These are phyloP conservation scores for Ganoderma leucocontextum DNA, from an alignment of 1,284 basidiomycete genomes.

Conservation along the genomic window DNA sequence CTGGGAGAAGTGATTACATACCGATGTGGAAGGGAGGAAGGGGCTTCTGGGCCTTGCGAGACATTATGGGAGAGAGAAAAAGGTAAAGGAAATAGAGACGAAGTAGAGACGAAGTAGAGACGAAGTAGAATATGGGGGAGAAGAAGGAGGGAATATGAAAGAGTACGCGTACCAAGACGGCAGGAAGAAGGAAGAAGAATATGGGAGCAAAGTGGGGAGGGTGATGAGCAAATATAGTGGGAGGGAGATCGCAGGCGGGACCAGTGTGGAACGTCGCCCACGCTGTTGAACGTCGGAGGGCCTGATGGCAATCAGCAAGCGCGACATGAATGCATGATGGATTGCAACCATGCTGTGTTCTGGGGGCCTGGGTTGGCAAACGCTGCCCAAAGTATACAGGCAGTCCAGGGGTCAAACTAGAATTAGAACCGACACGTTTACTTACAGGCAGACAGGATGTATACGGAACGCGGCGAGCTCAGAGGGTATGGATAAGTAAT, in stretches of 20 bases:
- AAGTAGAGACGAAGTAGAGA: no score
- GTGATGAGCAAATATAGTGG: conserved; percentile 20
- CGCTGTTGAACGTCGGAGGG: background rate
- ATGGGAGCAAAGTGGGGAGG: conserved; percentile 6
- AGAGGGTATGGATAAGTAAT: background rate
- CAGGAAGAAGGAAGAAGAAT: conserved; percentile 28
- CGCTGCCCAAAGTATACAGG: background rate
- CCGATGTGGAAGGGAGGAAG: conserved; percentile 76
- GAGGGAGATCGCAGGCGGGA: conserved; percentile 2
- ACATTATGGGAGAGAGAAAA: conserved; percentile 29
- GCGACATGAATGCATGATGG: conserved; percentile 37
- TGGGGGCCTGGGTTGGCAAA: background rate
- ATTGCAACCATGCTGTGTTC: conserved; percentile 31
- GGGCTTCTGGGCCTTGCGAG: conserved; percentile 47
- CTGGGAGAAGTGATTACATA: conserved; percentile 40
- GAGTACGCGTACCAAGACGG: conserved; percentile 22
- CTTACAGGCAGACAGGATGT: background rate
- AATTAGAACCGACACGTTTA: background rate
- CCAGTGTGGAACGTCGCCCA: background rate
- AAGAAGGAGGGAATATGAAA: conserved; percentile 32
- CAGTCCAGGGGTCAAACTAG: background rate
- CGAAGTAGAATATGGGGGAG: conserved; percentile 13
- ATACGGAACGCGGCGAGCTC: background rate
- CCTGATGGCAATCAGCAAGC: conserved; percentile 28
- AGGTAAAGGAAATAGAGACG: conserved; percentile 25